Evolutionary conservation across 192 early-diverging fungal species (phyloP).

Genomic region (Dissophora ornata): DNA sequence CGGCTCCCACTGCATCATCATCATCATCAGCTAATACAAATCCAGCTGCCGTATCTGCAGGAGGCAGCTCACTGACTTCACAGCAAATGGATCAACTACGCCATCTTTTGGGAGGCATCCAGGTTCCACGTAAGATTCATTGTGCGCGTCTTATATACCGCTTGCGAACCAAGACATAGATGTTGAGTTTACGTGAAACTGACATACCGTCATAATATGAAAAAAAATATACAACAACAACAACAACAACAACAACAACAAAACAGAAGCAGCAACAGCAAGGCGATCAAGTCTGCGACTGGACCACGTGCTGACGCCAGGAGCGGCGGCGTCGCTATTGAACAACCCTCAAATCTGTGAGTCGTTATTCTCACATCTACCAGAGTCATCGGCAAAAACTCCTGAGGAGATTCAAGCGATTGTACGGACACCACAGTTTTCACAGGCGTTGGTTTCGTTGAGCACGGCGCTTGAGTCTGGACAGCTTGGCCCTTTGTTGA

Average conservation of each 20-base stretch:
- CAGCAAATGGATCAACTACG: constrained; percentile 59
- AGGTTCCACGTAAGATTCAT: constrained; percentile 57
- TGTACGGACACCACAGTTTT: constrained; percentile 62
- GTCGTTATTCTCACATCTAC: constrained; percentile 62
- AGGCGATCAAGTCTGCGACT: constrained; percentile 50
- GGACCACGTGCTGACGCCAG: constrained; percentile 52
- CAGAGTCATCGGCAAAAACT: constrained; percentile 52
- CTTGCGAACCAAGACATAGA: too few relatives aligned
- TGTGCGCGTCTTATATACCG: too few relatives aligned
- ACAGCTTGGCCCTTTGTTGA: constrained; percentile 62
- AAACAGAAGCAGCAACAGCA: background rate
- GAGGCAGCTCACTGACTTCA: constrained; percentile 34
- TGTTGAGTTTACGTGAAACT: too few relatives aligned
- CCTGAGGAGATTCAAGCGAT: constrained; percentile 62
- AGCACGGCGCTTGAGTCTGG: constrained; percentile 62
- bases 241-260: too few relatives aligned
- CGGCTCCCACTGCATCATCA: constrained; percentile 16
- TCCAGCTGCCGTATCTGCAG: background rate
- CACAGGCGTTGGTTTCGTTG: constrained; percentile 62
- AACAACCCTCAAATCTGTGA: constrained; percentile 54
- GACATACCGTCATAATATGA: too few relatives aligned
- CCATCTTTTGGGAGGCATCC: constrained; percentile 58
- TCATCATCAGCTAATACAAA: background rate
- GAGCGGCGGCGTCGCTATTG: constrained; percentile 54
- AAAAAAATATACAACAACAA: too few relatives aligned